phyloP scores from a whole-genome alignment of 345 rosid species.

The Hibiscus tridactylites region DNA sequence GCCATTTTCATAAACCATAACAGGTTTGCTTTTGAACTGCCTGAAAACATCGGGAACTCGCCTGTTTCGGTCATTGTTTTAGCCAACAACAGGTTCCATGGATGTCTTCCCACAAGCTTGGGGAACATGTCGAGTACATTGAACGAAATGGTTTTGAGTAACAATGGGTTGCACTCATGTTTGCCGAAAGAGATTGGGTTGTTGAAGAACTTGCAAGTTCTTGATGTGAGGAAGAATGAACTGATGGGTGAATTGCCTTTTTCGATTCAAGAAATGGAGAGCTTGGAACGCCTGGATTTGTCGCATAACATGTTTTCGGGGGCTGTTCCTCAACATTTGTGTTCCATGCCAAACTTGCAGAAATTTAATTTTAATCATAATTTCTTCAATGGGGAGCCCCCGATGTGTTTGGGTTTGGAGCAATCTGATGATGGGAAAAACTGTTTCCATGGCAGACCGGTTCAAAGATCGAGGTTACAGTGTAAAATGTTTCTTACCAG shows the following conservation, averaged over 20 bases:
- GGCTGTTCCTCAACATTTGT: conserved; percentile 37
- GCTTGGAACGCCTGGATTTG: conserved; percentile 47
- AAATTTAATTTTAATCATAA: conserved; percentile 54
- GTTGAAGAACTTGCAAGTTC: conserved; percentile 50
- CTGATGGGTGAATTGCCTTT: conserved; percentile 53
- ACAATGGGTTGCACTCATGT: conserved; percentile 28
- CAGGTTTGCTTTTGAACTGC: conserved; percentile 50
- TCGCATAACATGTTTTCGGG: conserved; percentile 62
- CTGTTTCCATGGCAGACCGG: conserved; percentile 36
- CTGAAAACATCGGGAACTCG: conserved; percentile 63
- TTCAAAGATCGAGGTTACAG: conserved; percentile 51
- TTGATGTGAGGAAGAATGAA: conserved; percentile 56
- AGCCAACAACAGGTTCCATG: conserved; percentile 54
- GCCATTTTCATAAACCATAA: conserved; percentile 71
- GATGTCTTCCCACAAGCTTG: conserved; percentile 62
- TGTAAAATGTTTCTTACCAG: conserved; percentile 50
- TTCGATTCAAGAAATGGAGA: conserved; percentile 38
- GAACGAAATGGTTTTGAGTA: conserved; percentile 49
- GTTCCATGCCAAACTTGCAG: conserved; percentile 44
- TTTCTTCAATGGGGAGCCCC: conserved; percentile 46
- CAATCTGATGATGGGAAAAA: conserved; percentile 35
- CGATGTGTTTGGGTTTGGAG: conserved; percentile 30
- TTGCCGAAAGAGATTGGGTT: not conserved
- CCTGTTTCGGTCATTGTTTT: conserved; percentile 66
- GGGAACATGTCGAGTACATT: conserved; percentile 61